Evolutionary conservation across 2,329 filamentous ascomycete genomes (phyloP).

Genomic region (Periconia digitata): DNA sequence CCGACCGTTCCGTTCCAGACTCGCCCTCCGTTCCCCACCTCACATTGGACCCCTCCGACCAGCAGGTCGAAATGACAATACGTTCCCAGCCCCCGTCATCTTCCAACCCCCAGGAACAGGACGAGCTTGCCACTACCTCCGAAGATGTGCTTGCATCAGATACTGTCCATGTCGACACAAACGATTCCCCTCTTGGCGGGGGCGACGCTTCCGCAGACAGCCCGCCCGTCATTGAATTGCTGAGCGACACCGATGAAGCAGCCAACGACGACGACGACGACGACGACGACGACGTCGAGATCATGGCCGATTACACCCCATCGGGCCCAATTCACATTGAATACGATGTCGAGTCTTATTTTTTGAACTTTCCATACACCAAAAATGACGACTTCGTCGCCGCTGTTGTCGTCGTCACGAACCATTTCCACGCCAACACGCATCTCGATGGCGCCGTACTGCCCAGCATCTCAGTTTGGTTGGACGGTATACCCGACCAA

Average conservation of each 20-base stretch:
- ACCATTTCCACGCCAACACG: conserved; percentile 31
- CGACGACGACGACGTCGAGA: conserved; percentile 35
- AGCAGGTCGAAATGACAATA: conserved; percentile 45
- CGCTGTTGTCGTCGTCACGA: conserved; percentile 23
- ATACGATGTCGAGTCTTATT: conserved; percentile 29
- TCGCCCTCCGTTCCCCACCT: conserved; percentile 14
- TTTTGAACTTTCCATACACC: conserved; percentile 35
- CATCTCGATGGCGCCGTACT: conserved; percentile 24
- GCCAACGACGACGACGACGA: conserved; percentile 29
- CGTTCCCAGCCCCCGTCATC: conserved; percentile 31
- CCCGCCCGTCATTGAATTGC: conserved; percentile 43
- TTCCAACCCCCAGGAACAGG: conserved; percentile 24
- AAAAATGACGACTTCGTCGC: conserved; percentile 16
- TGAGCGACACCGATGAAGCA: conserved; percentile 36
- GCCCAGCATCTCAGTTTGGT: conserved; percentile 27
- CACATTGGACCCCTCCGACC: conserved; percentile 18
- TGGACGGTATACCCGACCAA: conserved; percentile 28
- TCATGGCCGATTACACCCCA: conserved; percentile 19
- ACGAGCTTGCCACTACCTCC: conserved; percentile 11
- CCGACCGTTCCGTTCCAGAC: conserved; percentile 20
- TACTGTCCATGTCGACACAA: conserved; percentile 17
- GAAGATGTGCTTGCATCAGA: conserved; percentile 12
- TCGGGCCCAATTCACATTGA: conserved; percentile 17
- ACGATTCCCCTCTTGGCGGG: conserved; percentile 10
- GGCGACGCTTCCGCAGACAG: conserved; percentile 23